phyloP scores from a whole-genome alignment of 306 rosid genomes.

The Castanea sativa region DNA sequence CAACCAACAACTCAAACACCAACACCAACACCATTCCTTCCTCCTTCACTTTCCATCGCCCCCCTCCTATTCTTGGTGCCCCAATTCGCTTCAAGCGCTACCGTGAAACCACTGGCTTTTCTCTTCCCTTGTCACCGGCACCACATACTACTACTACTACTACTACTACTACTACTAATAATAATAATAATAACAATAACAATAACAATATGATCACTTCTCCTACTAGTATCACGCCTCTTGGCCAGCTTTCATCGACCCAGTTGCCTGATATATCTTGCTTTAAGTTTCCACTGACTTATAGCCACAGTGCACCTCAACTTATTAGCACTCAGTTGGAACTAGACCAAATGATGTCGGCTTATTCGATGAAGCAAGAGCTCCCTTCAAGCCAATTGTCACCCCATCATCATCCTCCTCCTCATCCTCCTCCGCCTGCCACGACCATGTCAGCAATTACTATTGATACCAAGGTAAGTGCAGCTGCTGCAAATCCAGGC shows the following conservation, averaged over 20 bases:
- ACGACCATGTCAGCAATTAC: slow-evolving; percentile 15
- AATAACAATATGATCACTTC: no score
- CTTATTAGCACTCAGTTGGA: slow-evolving; percentile 39
- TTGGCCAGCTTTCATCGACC: background rate
- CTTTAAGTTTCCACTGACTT: slow-evolving; percentile 45
- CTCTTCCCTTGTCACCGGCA: slow-evolving; percentile 23
- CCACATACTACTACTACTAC: background rate
- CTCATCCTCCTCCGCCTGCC: no score
- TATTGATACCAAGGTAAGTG: slow-evolving; percentile 26
- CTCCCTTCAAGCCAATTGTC: slow-evolving; percentile 66
- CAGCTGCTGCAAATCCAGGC: slow-evolving; percentile 18
- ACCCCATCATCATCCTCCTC: background rate
- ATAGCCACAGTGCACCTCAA: slow-evolving; percentile 30
- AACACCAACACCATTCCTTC: slow-evolving; percentile 19
- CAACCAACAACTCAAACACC: slow-evolving; percentile 23
- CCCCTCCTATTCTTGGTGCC: slow-evolving; percentile 42
- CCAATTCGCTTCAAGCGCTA: slow-evolving; percentile 51
- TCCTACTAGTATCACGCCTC: background rate
- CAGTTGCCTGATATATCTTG: slow-evolving; percentile 29
- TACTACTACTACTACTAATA: no score
- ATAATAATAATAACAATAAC: no score
- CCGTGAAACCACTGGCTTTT: slow-evolving; percentile 13
- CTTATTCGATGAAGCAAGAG: slow-evolving; percentile 44
- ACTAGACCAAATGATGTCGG: slow-evolving; percentile 19
- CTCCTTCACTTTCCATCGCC: slow-evolving; percentile 64